A percentile compares a stretch with the other conserved stretches of the same genome.
Conservation (phyloP, 352 stramenopile genomes). For the Globisporangium yorkense region DNA sequence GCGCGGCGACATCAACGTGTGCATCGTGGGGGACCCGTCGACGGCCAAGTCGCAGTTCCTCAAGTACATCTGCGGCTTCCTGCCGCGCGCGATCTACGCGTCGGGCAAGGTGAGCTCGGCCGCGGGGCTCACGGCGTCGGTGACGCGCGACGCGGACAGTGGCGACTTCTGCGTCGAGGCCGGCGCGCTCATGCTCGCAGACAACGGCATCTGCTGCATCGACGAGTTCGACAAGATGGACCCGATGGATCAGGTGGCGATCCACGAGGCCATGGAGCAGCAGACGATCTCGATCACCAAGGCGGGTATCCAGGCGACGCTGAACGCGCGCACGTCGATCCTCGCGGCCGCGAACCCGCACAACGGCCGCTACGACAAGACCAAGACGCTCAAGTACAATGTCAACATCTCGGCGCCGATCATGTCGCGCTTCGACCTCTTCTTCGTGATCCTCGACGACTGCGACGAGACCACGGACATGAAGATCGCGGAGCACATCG, state of each 20-base stretch:
- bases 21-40: constrained; percentile 96
- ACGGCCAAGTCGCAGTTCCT: constrained; percentile 99
- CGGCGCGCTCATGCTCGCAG: constrained; percentile 97
- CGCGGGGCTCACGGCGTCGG: constrained; percentile 96
- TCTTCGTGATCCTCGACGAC: constrained; percentile 99
- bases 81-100: constrained; percentile 97
- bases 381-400: constrained; percentile 88
- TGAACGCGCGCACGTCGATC: constrained; percentile 99
- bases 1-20: constrained; percentile 99
- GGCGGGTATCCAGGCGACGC: constrained; percentile 97
- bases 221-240: constrained; percentile 99
- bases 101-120: constrained; percentile 98
- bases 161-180: constrained; percentile 89
- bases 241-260: constrained; percentile 95
- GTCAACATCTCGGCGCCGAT: constrained; percentile 94
- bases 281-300: constrained; percentile 99
- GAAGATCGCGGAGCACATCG: constrained; percentile 96
- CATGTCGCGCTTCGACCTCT: constrained; percentile 98
- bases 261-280: constrained; percentile 99
- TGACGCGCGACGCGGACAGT: constrained; percentile 93
- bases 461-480: constrained; percentile 93
- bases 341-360: constrained; percentile 99
- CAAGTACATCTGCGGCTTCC: constrained; percentile 94
- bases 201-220: constrained; percentile 99
- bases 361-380: constrained; percentile 92